phyloP scores from a whole-genome alignment of 257 asterid genomes.

The Eustoma russellianum region DNA sequence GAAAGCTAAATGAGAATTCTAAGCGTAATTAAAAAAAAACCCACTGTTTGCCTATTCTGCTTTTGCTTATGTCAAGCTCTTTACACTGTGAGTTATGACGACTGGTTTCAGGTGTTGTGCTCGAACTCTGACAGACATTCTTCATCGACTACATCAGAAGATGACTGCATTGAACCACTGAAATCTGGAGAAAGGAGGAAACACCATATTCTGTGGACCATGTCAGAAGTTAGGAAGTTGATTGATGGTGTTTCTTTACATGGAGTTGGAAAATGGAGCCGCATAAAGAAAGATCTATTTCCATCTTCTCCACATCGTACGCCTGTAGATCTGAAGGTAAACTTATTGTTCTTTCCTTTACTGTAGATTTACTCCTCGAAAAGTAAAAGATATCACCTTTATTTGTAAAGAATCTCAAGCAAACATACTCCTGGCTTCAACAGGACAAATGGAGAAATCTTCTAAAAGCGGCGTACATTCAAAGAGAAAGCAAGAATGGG shows the following conservation, averaged over 20 bases:
- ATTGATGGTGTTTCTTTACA: slow-evolving; percentile 82
- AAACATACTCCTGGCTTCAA: not conserved
- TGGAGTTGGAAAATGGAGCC: slow-evolving; percentile 96
- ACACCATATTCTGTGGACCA: slow-evolving; percentile 82
- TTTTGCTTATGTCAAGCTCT: not conserved
- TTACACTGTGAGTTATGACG: too few relatives aligned
- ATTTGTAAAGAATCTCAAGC: not conserved
- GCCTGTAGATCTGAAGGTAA: slow-evolving; percentile 88
- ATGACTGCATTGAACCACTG: slow-evolving; percentile 18
- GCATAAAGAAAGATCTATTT: slow-evolving; percentile 70
- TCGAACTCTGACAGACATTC: slow-evolving; percentile 9
- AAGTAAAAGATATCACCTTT: not conserved
- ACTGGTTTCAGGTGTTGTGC: slow-evolving; percentile 7
- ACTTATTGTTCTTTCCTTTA: not conserved
- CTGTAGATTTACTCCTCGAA: not conserved
- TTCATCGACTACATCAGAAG: slow-evolving; percentile 20
- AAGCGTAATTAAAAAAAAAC: too few relatives aligned
- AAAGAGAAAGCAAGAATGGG: slow-evolving; percentile 41
- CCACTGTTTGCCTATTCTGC: too few relatives aligned
- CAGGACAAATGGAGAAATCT: slow-evolving; percentile 99
- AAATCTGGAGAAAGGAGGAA: slow-evolving; percentile 55
- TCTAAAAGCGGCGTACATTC: slow-evolving; percentile 74
- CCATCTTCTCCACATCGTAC: slow-evolving; percentile 78
- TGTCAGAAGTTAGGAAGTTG: slow-evolving; percentile 67
- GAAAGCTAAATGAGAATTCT: too few relatives aligned